Percentiles rank a stretch among this genome's conserved stretches.
Conservation (phyloP, 164 flowering plant species). For the Cinnamomum chago region DNA sequence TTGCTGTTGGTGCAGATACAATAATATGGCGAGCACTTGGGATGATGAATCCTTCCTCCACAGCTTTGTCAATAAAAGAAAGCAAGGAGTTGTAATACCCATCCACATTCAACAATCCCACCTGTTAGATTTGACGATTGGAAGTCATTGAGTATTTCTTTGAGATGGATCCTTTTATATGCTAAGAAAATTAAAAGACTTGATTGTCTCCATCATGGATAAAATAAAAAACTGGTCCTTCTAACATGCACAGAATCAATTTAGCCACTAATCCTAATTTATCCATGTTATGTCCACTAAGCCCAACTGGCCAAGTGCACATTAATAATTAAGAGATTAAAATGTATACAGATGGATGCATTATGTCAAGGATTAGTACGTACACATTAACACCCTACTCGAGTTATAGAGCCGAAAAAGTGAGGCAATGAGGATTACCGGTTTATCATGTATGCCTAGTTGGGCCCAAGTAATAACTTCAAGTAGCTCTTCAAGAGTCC, state of each 20-base stretch:
- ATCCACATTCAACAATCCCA: conserved; percentile 74
- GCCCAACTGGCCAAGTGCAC: neutral
- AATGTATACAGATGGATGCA: neutral
- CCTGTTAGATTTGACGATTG: conserved; percentile 26
- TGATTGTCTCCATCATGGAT: neutral
- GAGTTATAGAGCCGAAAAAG: neutral
- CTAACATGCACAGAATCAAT: neutral
- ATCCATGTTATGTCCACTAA: neutral
- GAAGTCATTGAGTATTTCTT: neutral
- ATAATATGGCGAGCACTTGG: conserved; percentile 71
- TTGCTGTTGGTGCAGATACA: conserved; percentile 63
- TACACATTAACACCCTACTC: neutral
- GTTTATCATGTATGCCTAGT: conserved; percentile 69
- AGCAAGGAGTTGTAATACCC: conserved; percentile 69
- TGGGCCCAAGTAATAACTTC: conserved; percentile 79
- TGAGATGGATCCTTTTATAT: neutral
- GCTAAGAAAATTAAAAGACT: neutral
- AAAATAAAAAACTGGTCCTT: neutral
- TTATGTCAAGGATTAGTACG: neutral
- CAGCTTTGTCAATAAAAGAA: conserved; percentile 71
- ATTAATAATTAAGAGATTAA: neutral
- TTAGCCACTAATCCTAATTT: neutral
- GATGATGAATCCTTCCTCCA: conserved; percentile 68
- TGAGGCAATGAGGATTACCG: conserved; percentile 31
- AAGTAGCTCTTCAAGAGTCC: conserved; percentile 68